These are phyloP conservation scores for Cryphonectria carpinicola DNA, from an alignment of 2,329 filamentous ascomycete species.

Conservation along the genomic window DNA sequence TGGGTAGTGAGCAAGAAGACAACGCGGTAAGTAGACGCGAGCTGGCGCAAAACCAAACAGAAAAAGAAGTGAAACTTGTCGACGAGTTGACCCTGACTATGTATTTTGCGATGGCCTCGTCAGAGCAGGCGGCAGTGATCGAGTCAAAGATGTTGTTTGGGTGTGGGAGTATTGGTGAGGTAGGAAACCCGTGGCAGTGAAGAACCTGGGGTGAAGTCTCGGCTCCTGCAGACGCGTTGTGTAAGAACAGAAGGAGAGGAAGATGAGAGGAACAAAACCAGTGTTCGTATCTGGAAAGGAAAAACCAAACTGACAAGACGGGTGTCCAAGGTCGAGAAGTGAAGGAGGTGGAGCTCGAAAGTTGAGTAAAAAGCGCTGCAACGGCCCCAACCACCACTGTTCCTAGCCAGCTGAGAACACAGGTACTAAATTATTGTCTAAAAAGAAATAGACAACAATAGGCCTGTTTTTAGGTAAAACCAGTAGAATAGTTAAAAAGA, in stretches of 20 bases:
- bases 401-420: not conserved
- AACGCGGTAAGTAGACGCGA: not conserved
- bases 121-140: not conserved
- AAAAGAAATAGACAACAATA: not conserved
- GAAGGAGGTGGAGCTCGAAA: not conserved
- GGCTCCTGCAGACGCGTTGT: not conserved
- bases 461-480: not conserved
- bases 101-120: not conserved
- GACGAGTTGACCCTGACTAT: not conserved
- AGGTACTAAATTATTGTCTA: not conserved
- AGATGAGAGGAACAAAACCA: not conserved
- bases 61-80: not conserved
- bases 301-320: not conserved
- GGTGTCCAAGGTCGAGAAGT: not conserved
- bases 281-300: not conserved
- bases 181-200: not conserved
- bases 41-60: not conserved
- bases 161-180: not conserved
- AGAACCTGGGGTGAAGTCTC: not conserved
- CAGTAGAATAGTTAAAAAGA: not conserved
- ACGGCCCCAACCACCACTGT: not conserved
- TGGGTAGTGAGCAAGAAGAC: not conserved
- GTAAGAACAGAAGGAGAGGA: not conserved
- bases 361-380: not conserved
- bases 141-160: not conserved